Conservation (phyloP, 2,329 filamentous ascomycete species). For the Coniosporium tulheliwenetii region DNA sequence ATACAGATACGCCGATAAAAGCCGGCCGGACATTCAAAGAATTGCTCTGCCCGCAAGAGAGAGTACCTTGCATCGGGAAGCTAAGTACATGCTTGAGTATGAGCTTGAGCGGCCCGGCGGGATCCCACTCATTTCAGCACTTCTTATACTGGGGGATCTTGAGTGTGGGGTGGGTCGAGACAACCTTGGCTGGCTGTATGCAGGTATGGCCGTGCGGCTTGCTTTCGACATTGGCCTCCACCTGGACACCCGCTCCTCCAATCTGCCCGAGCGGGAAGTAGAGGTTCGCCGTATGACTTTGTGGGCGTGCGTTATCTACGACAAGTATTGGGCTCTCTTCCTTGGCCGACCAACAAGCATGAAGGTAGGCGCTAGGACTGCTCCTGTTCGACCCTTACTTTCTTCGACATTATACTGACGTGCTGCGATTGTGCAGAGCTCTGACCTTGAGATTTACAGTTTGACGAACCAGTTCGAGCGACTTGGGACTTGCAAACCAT, state of each 20-base stretch:
- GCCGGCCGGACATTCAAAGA: slow-evolving; percentile 31
- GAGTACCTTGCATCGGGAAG: slow-evolving; percentile 37
- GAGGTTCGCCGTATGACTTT: slow-evolving; percentile 36
- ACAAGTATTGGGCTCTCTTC: slow-evolving; percentile 41
- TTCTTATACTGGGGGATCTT: slow-evolving; percentile 36
- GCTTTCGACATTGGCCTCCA: slow-evolving; percentile 35
- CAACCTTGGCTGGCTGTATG: slow-evolving; percentile 40
- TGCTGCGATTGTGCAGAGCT: slow-evolving; percentile 9
- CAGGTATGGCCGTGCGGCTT: slow-evolving; percentile 27
- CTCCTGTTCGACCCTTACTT: too few relatives aligned
- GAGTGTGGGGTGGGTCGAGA: slow-evolving; percentile 39
- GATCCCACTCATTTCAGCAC: slow-evolving; percentile 35
- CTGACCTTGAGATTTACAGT: slow-evolving; percentile 34
- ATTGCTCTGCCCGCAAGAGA: slow-evolving; percentile 32
- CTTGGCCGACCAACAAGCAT: slow-evolving; percentile 38
- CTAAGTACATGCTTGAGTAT: slow-evolving; percentile 37
- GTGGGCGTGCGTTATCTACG: slow-evolving; percentile 36
- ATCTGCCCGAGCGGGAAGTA: slow-evolving; percentile 29
- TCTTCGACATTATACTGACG: too few relatives aligned
- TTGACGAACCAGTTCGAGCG: slow-evolving; percentile 30
- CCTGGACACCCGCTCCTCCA: slow-evolving; percentile 26
- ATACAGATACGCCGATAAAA: slow-evolving; percentile 34
- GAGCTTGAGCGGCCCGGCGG: slow-evolving; percentile 37
- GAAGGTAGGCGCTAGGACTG: slow-evolving; percentile 14
- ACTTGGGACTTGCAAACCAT: slow-evolving; percentile 21